Percentiles rank a stretch among this genome's conserved stretches.
Evolutionary conservation across 257 asterid genomes (phyloP).

Genomic region (Prunella vulgaris): DNA sequence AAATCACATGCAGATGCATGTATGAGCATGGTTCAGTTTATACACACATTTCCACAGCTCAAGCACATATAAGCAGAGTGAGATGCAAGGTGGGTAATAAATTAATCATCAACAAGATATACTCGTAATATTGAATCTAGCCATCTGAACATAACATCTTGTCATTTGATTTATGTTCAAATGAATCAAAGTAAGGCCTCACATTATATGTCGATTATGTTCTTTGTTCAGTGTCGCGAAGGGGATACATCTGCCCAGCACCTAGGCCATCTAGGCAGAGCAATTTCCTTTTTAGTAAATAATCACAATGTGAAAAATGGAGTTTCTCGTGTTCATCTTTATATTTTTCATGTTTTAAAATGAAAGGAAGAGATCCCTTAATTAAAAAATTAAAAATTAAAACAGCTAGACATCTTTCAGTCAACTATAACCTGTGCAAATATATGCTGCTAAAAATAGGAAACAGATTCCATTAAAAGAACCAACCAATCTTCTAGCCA

Average conservation of each 20-base stretch:
- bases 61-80: background rate
- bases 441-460: background rate
- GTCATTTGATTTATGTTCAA: conserved; percentile 4
- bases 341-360: background rate
- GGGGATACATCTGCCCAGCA: background rate
- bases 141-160: background rate
- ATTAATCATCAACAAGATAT: background rate
- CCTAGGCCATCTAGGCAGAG: background rate
- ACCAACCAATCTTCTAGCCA: background rate
- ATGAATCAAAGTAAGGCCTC: background rate
- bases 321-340: background rate
- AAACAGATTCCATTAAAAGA: background rate
- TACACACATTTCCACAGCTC: background rate
- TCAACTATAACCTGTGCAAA: background rate
- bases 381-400: background rate
- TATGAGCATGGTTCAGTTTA: background rate
- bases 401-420: background rate
- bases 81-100: background rate
- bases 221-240: background rate
- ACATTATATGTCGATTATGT: background rate
- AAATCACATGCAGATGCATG: background rate
- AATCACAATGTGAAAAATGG: background rate
- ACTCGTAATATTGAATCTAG: background rate
- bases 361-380: background rate
- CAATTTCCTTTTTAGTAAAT: background rate